Evolutionary conservation across 225 moss, liverwort and hornwort species (phyloP).

Genomic region (Polytrichum formosum): DNA sequence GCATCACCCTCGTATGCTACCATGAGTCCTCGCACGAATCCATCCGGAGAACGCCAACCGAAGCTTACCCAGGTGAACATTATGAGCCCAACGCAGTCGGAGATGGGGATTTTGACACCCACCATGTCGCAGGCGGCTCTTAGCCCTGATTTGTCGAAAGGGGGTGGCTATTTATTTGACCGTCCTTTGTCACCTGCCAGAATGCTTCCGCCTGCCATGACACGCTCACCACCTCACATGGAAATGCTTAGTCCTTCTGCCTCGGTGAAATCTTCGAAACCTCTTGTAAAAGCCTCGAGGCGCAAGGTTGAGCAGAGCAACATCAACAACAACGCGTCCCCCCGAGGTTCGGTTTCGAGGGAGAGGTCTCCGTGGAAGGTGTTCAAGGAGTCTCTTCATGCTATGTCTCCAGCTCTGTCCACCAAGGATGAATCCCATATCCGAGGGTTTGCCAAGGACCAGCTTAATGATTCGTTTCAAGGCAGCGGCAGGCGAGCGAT

Average conservation of each 20-base stretch:
- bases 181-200: constrained; percentile 8
- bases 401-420: constrained; percentile 3
- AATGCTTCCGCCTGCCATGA: constrained; percentile 5
- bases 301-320: constrained; percentile 2
- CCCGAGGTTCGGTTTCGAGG: constrained; percentile 16
- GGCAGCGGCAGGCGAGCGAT: constrained; percentile 18
- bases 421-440: constrained; percentile 16
- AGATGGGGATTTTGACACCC: constrained; percentile 21
- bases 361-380: constrained; percentile 20
- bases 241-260: constrained; percentile 9
- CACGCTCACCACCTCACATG: constrained; percentile 18
- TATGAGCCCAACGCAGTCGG: constrained; percentile 16
- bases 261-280: not conserved
- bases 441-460: constrained; percentile 9
- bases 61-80: constrained; percentile 29
- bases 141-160: constrained; percentile 15
- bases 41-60: constrained; percentile 18
- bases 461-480: constrained; percentile 6
- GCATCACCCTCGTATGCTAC: constrained; percentile 20
- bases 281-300: not conserved
- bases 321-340: not conserved
- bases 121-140: constrained; percentile 24
- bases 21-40: constrained; percentile 21
- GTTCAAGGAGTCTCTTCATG: constrained; percentile 22
- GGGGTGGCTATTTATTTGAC: constrained; percentile 17